phyloP scores from a whole-genome alignment of 1,139 yeast species.

The Hyphopichia wangnamkhiaoensis region DNA sequence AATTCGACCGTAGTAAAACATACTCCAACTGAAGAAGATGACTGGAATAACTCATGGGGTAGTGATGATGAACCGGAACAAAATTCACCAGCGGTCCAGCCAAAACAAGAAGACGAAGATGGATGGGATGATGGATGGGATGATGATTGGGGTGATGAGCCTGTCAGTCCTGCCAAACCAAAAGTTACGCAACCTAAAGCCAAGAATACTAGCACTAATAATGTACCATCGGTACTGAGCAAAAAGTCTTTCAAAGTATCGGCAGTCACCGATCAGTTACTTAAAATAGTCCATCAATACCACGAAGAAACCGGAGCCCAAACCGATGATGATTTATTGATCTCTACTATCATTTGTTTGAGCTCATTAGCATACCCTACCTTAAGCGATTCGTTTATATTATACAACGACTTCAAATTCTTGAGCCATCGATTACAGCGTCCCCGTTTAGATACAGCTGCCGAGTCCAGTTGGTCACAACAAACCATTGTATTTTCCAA shows the following conservation, averaged over 20 bases:
- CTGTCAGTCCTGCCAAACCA: slow-evolving; percentile 1
- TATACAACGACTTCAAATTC: slow-evolving; percentile 37
- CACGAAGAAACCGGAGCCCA: slow-evolving; percentile 8
- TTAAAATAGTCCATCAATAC: slow-evolving; percentile 23
- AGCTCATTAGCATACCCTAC: slow-evolving; percentile 36
- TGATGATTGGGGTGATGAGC: slow-evolving; percentile 23
- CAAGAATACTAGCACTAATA: background rate
- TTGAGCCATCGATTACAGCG: slow-evolving; percentile 15
- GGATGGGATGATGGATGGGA: slow-evolving; percentile 26
- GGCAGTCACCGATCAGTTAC: slow-evolving; percentile 20
- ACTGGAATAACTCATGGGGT: slow-evolving; percentile 8
- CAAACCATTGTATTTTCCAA: slow-evolving; percentile 7
- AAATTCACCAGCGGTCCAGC: background rate
- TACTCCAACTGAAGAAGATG: slow-evolving; percentile 15
- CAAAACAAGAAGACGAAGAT: slow-evolving; percentile 12
- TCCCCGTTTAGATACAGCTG: background rate
- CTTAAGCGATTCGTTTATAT: slow-evolving; percentile 30
- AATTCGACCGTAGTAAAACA: slow-evolving; percentile 8
- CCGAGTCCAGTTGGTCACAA: slow-evolving; percentile 6
- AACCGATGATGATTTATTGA: slow-evolving; percentile 12
- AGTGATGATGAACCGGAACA: slow-evolving; percentile 7
- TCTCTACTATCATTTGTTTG: slow-evolving; percentile 32
- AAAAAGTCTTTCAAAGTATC: slow-evolving; percentile 18
- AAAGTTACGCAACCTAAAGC: slow-evolving; percentile 1
- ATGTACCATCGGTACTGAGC: too few species aligned